These are phyloP conservation scores for Metschnikowia peoriensis DNA, from an alignment of 805 yeast species.

Conservation along the genomic window DNA sequence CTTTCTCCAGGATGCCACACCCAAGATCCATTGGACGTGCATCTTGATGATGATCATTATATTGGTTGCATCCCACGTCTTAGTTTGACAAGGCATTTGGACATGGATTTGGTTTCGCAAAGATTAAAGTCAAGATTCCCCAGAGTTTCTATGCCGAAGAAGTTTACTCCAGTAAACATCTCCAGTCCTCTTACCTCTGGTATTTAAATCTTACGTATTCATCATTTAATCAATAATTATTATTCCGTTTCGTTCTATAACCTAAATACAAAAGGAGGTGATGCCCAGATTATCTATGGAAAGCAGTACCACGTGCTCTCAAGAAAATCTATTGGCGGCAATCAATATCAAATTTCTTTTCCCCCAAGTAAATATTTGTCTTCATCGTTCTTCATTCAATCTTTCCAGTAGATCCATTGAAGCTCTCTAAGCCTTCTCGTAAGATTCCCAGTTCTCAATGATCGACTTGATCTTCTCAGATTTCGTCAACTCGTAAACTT, in stretches of 20 bases:
- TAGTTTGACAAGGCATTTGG: slow-evolving; percentile 87
- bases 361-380: slow-evolving; percentile 1
- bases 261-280: slow-evolving; percentile 9
- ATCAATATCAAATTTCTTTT: slow-evolving; percentile 4
- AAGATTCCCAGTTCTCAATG: slow-evolving; percentile 93
- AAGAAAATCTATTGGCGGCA: background rate
- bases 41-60: slow-evolving; percentile 92
- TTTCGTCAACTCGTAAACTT: slow-evolving; percentile 87
- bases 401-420: slow-evolving; percentile 3
- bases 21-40: slow-evolving; percentile 95
- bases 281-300: background rate
- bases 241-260: slow-evolving; percentile 7
- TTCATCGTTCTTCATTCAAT: background rate
- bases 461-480: slow-evolving; percentile 88
- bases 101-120: slow-evolving; percentile 82
- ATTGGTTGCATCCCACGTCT: slow-evolving; percentile 93
- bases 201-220: background rate
- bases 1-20: slow-evolving; percentile 98
- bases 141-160: slow-evolving; percentile 88
- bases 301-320: slow-evolving; percentile 22
- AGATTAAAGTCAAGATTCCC: slow-evolving; percentile 77
- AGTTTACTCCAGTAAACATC: slow-evolving; percentile 84
- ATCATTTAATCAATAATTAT: background rate
- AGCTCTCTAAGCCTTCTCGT: slow-evolving; percentile 47
- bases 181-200: slow-evolving; percentile 56